Conservation (phyloP, 78 protist genomes). For the Polysphondylium violaceum region DNA sequence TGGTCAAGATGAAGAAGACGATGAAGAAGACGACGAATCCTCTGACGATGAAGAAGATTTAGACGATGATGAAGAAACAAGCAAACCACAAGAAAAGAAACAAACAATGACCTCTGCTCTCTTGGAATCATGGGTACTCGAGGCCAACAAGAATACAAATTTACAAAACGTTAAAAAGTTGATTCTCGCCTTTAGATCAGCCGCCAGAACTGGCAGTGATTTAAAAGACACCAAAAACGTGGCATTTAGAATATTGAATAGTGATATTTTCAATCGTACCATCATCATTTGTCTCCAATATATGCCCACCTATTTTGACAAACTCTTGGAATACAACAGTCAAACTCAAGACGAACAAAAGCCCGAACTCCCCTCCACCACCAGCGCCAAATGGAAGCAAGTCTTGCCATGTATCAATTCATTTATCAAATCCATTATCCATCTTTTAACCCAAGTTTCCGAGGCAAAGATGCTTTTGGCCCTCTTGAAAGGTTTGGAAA, state of each 20-base stretch:
- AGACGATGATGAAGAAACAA: slow-evolving; percentile 12
- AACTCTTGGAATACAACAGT: slow-evolving; percentile 23
- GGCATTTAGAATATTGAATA: slow-evolving; percentile 39
- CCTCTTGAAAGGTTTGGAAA: slow-evolving; percentile 52
- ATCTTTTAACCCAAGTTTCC: slow-evolving; percentile 28
- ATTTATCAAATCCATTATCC: slow-evolving; percentile 24
- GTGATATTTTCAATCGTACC: slow-evolving; percentile 38
- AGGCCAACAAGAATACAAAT: slow-evolving; percentile 3
- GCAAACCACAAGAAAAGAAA: neutral
- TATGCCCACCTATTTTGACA: slow-evolving; percentile 33
- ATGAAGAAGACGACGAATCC: slow-evolving; percentile 28
- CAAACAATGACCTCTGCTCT: slow-evolving; percentile 45
- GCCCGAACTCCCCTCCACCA: slow-evolving; percentile 27
- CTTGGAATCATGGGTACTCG: slow-evolving; percentile 40
- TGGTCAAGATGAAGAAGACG: slow-evolving; percentile 23
- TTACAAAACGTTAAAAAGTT: slow-evolving; percentile 33
- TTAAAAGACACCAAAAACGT: neutral
- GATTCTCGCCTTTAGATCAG: slow-evolving; percentile 80
- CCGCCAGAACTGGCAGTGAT: slow-evolving; percentile 59
- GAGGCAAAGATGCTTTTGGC: slow-evolving; percentile 31
- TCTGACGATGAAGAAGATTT: slow-evolving; percentile 20
- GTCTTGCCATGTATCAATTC: slow-evolving; percentile 4
- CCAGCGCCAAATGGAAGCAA: slow-evolving; percentile 1
- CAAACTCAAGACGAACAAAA: neutral
- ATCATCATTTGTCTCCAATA: slow-evolving; percentile 38